Base-by-base conservation (phyloP, 2,329 filamentous ascomycete genomes). In the Fusarium xylarioides region DNA sequence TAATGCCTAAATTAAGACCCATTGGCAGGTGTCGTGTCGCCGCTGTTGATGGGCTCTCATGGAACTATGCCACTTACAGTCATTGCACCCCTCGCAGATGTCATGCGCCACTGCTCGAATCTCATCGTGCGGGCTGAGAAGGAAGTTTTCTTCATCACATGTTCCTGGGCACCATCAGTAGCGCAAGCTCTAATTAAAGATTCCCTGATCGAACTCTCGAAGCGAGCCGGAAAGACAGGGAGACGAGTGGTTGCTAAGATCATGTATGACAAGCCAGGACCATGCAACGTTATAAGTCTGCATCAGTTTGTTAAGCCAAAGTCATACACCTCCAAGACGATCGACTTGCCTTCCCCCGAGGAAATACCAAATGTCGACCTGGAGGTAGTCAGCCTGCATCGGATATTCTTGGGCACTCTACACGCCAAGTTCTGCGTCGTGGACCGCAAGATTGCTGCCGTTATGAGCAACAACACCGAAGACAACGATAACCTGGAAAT, bases 401-500 rank as follows among this genome's bases (percentile, higher is more conserved):
- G 87, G 18, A 88, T 92, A 3, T 81, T 92, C 3, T 81, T 95
- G 6, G 93, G 93, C 2, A 95, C 93, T 0, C 92, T 95, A 44
- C 93, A 95, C 76, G 86, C 90, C 70, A 95, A 95, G 78, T 94
- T 92, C 78, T 92, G 93, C 85, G 84, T 95, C 3, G 89, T 95
- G 3, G 93, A 95, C 79, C 86, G 93, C 11, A 89, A 88, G 69
- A 85, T 92, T n/a, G 93, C 88, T 1, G 83, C 93, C 3, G 79
- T 95, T 4, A 91, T 93, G 81, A 95, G 92, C 82, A 94, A 94
- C 79, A 95, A 95, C 76, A 92, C 95, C 55, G 86, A 90, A 80
- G 90, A 94, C 71, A 95, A 94, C 59, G 91, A 93, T 74, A 95
- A 95, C 73, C 68, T 95, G 62, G 93, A 95, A 80, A 95, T 95